A percentile compares a stretch with the other conserved stretches of the same genome.
These are phyloP conservation scores for Xylaria palmicola DNA, from an alignment of 495 filamentous ascomycete genomes.

Conservation along the genomic window DNA sequence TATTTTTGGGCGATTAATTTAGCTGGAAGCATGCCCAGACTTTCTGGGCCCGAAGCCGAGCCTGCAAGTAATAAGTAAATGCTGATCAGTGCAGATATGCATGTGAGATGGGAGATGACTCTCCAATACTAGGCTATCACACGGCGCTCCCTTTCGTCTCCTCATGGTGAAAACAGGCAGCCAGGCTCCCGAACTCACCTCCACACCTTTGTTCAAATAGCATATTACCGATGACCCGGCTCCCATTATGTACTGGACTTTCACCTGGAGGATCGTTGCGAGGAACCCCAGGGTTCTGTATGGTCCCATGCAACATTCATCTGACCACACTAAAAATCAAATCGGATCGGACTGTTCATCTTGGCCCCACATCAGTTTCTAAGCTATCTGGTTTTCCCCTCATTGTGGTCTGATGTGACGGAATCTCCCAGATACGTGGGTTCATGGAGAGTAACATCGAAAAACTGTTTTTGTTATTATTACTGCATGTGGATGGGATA, in stretches of 20 bases:
- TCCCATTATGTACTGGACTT: conserved; percentile 17
- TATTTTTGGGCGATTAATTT: not conserved
- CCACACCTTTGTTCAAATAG: not conserved
- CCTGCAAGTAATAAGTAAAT: conserved; percentile 13
- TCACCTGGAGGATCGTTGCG: conserved; percentile 3
- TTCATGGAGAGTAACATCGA: too few relatives aligned
- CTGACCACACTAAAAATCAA: conserved; percentile 12
- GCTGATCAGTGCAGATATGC: conserved; percentile 21
- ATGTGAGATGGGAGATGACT: conserved; percentile 13
- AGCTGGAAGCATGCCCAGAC: conserved; percentile 5
- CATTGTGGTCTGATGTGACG: conserved; percentile 20
- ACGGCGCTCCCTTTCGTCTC: conserved; percentile 2
- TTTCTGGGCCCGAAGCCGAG: conserved; percentile 1
- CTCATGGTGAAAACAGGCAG: not conserved
- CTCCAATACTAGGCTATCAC: not conserved
- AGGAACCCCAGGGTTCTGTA: not conserved
- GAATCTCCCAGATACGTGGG: not conserved
- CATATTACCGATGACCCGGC: conserved; percentile 13
- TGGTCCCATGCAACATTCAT: conserved; percentile 15
- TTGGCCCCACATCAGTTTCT: conserved; percentile 13
- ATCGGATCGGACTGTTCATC: conserved; percentile 3
- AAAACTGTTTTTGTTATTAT: not conserved
- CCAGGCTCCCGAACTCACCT: conserved; percentile 2
- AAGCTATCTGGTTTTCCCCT: conserved; percentile 4
- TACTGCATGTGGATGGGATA: not conserved